A percentile compares a stretch with the other conserved stretches of the same genome.
Evolutionary conservation across 1,139 yeast genomes (phyloP).

Genomic region (Hansenula sp.): DNA sequence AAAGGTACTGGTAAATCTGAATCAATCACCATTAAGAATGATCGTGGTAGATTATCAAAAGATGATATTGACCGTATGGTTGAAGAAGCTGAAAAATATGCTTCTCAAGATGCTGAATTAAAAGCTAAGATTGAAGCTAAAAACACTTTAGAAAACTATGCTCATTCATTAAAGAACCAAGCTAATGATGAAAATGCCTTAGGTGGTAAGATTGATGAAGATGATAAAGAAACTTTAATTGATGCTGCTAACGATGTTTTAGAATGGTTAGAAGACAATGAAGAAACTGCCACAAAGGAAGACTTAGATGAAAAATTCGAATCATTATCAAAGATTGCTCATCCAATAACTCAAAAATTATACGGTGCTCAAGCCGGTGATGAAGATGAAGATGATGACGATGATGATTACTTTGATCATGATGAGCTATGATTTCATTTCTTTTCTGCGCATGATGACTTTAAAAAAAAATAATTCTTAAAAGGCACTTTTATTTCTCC

Average conservation of each 20-base stretch:
- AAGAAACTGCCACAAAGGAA: slow-evolving; percentile 82
- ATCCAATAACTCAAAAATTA: slow-evolving; percentile 89
- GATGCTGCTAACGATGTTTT: slow-evolving; percentile 87
- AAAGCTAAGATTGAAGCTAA: slow-evolving; percentile 82
- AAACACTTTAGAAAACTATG: slow-evolving; percentile 85
- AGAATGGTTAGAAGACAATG: slow-evolving; percentile 83
- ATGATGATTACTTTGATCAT: slow-evolving; percentile 59
- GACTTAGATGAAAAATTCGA: slow-evolving; percentile 94
- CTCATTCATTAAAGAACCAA: slow-evolving; percentile 79
- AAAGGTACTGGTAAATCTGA: slow-evolving; percentile 95
- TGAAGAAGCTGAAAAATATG: slow-evolving; percentile 88
- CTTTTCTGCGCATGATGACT: too few species aligned
- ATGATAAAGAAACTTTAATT: slow-evolving; percentile 83
- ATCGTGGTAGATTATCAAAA: slow-evolving; percentile 91
- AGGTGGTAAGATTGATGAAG: slow-evolving; percentile 79
- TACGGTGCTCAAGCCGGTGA: slow-evolving; percentile 61
- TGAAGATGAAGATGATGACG: slow-evolving; percentile 51
- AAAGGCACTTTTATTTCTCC: too few species aligned
- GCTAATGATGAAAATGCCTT: slow-evolving; percentile 54
- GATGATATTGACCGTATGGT: slow-evolving; percentile 94
- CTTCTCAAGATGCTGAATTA: slow-evolving; percentile 80
- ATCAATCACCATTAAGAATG: slow-evolving; percentile 92
- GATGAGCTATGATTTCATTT: slow-evolving; percentile 53
- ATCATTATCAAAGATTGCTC: slow-evolving; percentile 75
- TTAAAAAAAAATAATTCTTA: too few species aligned